Evolutionary conservation across 805 yeast species (phyloP).

Genomic region (Candida patagonica): DNA sequence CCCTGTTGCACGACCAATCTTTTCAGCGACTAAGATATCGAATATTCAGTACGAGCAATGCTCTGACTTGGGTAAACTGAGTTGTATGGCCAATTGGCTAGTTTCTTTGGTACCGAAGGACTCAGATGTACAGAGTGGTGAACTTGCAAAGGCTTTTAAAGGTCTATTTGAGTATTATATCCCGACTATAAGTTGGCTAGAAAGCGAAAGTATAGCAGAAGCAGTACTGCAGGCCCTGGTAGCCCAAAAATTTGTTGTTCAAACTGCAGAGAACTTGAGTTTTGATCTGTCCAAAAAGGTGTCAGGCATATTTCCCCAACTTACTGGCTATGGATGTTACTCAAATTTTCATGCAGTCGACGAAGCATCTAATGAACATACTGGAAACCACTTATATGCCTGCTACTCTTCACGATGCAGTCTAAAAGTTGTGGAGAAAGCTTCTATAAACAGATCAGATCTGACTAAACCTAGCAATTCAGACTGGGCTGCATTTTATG

Average conservation of each 20-base stretch:
- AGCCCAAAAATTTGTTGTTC: constrained; percentile 16
- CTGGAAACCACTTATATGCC: constrained; percentile 5
- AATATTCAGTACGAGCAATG: constrained; percentile 15
- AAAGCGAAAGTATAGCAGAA: constrained; percentile 24
- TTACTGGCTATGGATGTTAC: constrained; percentile 30
- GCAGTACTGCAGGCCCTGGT: constrained; percentile 19
- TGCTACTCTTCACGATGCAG: constrained; percentile 26
- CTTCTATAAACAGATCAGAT: constrained; percentile 6
- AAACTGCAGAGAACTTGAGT: constrained; percentile 6
- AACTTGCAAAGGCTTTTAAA: constrained; percentile 14
- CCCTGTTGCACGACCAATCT: constrained; percentile 13
- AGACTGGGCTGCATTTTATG: constrained; percentile 25
- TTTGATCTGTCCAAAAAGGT: not conserved
- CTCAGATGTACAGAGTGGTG: constrained; percentile 11
- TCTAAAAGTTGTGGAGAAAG: constrained; percentile 15
- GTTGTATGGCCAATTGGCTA: constrained; percentile 14
- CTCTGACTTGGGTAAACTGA: constrained; percentile 15
- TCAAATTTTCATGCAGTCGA: constrained; percentile 14
- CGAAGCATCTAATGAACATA: constrained; percentile 1
- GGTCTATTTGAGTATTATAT: constrained; percentile 20
- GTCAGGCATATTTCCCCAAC: constrained; percentile 28
- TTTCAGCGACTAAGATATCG: constrained; percentile 16
- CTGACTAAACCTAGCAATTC: constrained; percentile 12
- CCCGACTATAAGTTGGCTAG: constrained; percentile 24
- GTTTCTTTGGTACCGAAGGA: constrained; percentile 2